Percentiles rank a stretch among this genome's conserved stretches.
phyloP scores from a whole-genome alignment of 768 basidiomycete species.

The Tricholoma terreum region DNA sequence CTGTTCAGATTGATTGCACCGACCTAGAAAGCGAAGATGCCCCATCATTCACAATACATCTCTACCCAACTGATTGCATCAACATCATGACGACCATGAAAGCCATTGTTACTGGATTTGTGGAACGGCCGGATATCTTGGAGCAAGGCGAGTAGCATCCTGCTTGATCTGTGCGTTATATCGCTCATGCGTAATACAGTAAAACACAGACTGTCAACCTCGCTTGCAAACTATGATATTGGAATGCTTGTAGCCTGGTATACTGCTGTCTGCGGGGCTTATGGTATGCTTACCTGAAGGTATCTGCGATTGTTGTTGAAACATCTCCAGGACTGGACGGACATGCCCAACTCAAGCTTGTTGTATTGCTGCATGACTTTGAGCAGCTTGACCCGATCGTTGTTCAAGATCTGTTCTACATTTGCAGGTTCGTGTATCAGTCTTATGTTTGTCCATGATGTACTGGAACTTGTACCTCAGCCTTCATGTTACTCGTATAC shows the following conservation, averaged over 20 bases:
- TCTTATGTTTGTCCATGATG: not conserved
- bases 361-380: constrained; percentile 69
- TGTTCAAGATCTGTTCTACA: constrained; percentile 66
- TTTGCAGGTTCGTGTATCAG: constrained; percentile 56
- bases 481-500: constrained; percentile 48
- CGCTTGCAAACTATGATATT: constrained; percentile 63
- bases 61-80: constrained; percentile 56
- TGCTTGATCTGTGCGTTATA: not conserved
- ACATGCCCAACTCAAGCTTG: constrained; percentile 36
- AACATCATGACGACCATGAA: constrained; percentile 55
- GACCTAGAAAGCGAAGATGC: constrained; percentile 12
- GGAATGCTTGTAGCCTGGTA: constrained; percentile 61
- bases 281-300: constrained; percentile 28
- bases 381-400: constrained; percentile 65
- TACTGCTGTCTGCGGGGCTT: constrained; percentile 32
- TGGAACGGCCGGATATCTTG: constrained; percentile 32
- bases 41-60: constrained; percentile 38
- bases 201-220: constrained; percentile 46
- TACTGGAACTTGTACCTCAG: constrained; percentile 32
- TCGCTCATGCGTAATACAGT: constrained; percentile 22
- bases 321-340: constrained; percentile 4
- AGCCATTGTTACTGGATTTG: constrained; percentile 50
- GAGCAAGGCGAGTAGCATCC: constrained; percentile 19
- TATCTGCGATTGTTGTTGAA: not conserved
- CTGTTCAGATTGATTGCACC: constrained; percentile 30